A percentile compares a stretch with the other conserved stretches of the same genome.
These are phyloP conservation scores for Talaromyces liani DNA, from an alignment of 495 filamentous ascomycete species.

Conservation along the genomic window DNA sequence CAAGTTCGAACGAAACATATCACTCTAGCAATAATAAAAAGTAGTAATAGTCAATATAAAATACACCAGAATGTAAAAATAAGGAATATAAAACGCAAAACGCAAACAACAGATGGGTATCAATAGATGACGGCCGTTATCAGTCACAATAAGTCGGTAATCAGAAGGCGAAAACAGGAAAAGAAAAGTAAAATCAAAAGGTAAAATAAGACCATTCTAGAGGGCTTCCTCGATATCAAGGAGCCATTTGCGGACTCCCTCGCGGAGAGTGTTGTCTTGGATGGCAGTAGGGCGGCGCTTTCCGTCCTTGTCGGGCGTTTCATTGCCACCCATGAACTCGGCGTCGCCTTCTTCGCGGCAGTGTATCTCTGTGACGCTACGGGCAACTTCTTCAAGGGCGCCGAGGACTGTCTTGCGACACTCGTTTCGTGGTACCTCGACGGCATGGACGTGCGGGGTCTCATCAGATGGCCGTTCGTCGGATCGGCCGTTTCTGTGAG, in stretches of 20 bases:
- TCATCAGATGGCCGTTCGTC: constrained; percentile 24
- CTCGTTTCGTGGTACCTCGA: constrained; percentile 49
- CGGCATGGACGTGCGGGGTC: not conserved
- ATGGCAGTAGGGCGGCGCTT: constrained; percentile 31
- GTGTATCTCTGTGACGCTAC: constrained; percentile 49
- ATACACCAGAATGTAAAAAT: constrained; percentile 1
- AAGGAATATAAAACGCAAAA: not conserved
- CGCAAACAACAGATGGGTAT: constrained; percentile 10
- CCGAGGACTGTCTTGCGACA: constrained; percentile 55
- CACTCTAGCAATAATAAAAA: not conserved
- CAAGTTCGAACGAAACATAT: not conserved
- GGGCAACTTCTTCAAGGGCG: constrained; percentile 59
- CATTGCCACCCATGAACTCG: constrained; percentile 19
- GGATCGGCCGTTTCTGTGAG: constrained; percentile 20
- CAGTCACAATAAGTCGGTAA: not conserved
- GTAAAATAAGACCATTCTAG: constrained; percentile 15
- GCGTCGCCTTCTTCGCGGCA: constrained; percentile 36
- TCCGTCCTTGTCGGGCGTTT: constrained; percentile 16
- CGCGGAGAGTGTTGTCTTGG: constrained; percentile 51
- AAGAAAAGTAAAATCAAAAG: constrained; percentile 9
- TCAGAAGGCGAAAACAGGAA: not conserved
- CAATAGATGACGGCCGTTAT: constrained; percentile 7
- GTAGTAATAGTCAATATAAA: not conserved
- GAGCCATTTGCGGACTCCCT: constrained; percentile 60
- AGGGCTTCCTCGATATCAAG: constrained; percentile 47